phyloP scores from a whole-genome alignment of 257 asterid species.

The Perilla frutescens region DNA sequence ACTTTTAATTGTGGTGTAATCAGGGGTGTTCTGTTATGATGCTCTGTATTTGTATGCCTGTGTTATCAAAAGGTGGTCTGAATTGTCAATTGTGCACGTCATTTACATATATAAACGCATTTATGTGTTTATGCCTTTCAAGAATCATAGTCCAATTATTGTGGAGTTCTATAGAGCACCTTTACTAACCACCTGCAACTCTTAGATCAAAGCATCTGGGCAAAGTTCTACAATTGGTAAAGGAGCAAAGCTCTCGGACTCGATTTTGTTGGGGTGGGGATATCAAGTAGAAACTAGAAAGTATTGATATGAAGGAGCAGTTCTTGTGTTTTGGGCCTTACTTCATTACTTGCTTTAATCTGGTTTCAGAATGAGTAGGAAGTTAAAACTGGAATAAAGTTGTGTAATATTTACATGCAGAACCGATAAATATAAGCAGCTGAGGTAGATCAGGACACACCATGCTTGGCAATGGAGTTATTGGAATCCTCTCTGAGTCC shows the following conservation, averaged over 20 bases:
- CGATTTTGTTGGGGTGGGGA: too few relatives aligned
- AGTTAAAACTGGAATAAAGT: not conserved
- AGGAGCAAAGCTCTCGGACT: too few relatives aligned
- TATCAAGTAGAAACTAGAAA: not conserved
- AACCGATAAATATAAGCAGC: not conserved
- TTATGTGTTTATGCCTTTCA: not conserved
- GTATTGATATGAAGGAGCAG: not conserved
- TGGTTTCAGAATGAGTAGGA: not conserved
- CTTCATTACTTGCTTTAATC: not conserved
- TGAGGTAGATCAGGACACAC: constrained; percentile 14
- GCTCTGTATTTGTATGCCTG: not conserved
- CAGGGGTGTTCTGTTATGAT: not conserved
- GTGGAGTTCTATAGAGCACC: too few relatives aligned
- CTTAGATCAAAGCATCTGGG: too few relatives aligned
- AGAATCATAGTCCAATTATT: too few relatives aligned
- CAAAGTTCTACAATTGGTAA: too few relatives aligned
- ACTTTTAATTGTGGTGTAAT: not conserved
- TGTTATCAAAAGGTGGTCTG: not conserved
- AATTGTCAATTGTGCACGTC: not conserved
- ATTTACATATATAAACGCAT: not conserved
- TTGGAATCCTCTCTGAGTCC: constrained; percentile 92
- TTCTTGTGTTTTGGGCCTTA: constrained; percentile 16
- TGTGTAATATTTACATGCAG: not conserved
- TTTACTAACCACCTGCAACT: too few relatives aligned
- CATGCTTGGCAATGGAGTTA: constrained; percentile 92